Conservation (phyloP, 768 basidiomycete species). For the Piloderma croceum region DNA sequence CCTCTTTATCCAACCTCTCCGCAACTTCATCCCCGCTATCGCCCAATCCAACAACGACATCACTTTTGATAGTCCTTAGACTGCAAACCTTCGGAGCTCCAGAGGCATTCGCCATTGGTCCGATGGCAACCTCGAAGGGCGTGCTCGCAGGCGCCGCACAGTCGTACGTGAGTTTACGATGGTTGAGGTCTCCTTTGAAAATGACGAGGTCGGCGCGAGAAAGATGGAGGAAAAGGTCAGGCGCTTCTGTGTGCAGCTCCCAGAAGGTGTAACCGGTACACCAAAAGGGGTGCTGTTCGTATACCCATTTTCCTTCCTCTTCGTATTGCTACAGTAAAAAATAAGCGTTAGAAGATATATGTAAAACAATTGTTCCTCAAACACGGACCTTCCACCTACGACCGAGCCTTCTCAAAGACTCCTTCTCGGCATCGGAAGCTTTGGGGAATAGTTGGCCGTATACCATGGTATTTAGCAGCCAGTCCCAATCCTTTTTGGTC, state of each 20-base stretch:
- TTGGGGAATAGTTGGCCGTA: slow-evolving; percentile 90
- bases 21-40: slow-evolving; percentile 62
- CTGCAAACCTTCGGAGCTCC: slow-evolving; percentile 86
- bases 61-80: slow-evolving; percentile 89
- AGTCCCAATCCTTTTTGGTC: slow-evolving; percentile 90
- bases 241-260: slow-evolving; percentile 78
- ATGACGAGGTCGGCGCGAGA: slow-evolving; percentile 84
- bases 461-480: slow-evolving; percentile 84
- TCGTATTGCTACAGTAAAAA: slow-evolving; percentile 66
- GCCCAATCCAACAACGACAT: slow-evolving; percentile 87
- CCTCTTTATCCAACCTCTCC: slow-evolving; percentile 74
- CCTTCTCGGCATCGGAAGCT: slow-evolving; percentile 71
- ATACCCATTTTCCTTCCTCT: slow-evolving; percentile 88
- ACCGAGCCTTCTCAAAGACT: slow-evolving; percentile 75
- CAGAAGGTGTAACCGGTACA: slow-evolving; percentile 95
- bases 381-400: slow-evolving; percentile 79
- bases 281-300: slow-evolving; percentile 93
- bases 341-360: slow-evolving; percentile 1
- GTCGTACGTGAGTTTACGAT: slow-evolving; percentile 85
- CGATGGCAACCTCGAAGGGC: slow-evolving; percentile 86
- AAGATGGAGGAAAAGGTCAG: slow-evolving; percentile 88
- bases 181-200: slow-evolving; percentile 95
- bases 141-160: slow-evolving; percentile 83
- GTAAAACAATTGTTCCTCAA: neutral
- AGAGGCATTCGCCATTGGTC: slow-evolving; percentile 82